phyloP scores from a whole-genome alignment of 2,329 filamentous ascomycete species.

The Grosmannia huntii region DNA sequence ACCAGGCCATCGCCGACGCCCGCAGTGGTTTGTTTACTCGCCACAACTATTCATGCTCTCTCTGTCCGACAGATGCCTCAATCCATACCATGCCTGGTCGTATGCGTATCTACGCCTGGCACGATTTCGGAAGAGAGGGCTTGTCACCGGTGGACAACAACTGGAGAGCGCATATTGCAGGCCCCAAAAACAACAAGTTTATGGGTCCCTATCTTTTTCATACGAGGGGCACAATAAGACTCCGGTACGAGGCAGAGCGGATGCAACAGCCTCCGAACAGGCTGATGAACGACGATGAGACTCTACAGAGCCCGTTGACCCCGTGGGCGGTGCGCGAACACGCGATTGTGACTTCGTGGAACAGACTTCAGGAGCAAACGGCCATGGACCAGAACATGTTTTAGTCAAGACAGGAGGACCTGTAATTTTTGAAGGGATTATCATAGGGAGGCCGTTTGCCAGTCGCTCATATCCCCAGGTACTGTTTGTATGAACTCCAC shows the following conservation, averaged over 20 bases:
- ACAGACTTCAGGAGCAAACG: neutral
- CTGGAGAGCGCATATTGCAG: neutral
- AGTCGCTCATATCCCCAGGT: no score
- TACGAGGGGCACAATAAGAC: neutral
- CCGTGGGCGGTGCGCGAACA: neutral
- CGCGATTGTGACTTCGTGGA: neutral
- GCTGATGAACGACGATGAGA: neutral
- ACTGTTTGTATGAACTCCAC: no score
- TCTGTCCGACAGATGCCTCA: conserved; percentile 1
- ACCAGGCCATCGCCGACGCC: neutral
- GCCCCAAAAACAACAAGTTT: conserved; percentile 1
- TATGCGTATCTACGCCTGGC: neutral
- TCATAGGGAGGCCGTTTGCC: no score
- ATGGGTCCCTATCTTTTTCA: neutral
- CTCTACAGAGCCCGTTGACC: neutral
- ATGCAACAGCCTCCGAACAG: neutral
- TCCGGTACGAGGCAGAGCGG: neutral
- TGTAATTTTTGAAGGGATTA: neutral
- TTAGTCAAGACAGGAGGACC: neutral
- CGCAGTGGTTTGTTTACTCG: neutral
- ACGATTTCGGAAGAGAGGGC: conserved; percentile 1
- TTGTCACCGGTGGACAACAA: neutral
- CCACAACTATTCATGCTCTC: conserved; percentile 1
- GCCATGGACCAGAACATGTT: neutral
- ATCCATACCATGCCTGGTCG: neutral